Evolutionary conservation across 306 rosid genomes (phyloP).

Genomic region (Comarum palustre): DNA sequence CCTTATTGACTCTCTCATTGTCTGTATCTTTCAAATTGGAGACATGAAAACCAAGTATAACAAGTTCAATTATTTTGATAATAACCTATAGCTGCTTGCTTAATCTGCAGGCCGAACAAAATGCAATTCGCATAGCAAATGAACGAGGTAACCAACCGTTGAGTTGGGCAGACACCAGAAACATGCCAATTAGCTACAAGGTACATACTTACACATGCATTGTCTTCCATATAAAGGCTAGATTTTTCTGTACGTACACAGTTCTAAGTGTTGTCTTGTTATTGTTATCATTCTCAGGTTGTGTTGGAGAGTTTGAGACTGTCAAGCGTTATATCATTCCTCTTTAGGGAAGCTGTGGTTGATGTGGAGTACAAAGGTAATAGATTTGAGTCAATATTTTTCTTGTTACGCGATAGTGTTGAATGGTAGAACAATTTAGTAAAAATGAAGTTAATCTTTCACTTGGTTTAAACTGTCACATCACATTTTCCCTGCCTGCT

Average conservation of each 20-base stretch:
- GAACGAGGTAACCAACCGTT: constrained; percentile 40
- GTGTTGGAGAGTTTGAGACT: constrained; percentile 82
- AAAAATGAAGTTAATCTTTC: background rate
- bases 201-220: constrained; percentile 30
- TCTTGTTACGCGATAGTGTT: background rate
- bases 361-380: constrained; percentile 91
- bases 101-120: constrained; percentile 64
- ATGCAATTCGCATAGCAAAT: constrained; percentile 44
- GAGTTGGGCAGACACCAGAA: constrained; percentile 73
- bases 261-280: background rate
- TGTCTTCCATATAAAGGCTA: background rate
- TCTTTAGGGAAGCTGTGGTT: constrained; percentile 83
- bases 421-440: background rate
- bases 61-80: background rate
- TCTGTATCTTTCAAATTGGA: background rate
- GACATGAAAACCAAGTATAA: background rate
- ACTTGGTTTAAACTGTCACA: background rate
- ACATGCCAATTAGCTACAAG: constrained; percentile 67
- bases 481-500: background rate
- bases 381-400: background rate
- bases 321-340: constrained; percentile 86
- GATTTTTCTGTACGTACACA: background rate
- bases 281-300: constrained; percentile 39
- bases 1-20: too few relatives aligned
- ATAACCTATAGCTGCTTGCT: background rate